Evolutionary conservation across 2,329 filamentous ascomycete genomes (phyloP).

Genomic region (Ophiobolus disseminans): DNA sequence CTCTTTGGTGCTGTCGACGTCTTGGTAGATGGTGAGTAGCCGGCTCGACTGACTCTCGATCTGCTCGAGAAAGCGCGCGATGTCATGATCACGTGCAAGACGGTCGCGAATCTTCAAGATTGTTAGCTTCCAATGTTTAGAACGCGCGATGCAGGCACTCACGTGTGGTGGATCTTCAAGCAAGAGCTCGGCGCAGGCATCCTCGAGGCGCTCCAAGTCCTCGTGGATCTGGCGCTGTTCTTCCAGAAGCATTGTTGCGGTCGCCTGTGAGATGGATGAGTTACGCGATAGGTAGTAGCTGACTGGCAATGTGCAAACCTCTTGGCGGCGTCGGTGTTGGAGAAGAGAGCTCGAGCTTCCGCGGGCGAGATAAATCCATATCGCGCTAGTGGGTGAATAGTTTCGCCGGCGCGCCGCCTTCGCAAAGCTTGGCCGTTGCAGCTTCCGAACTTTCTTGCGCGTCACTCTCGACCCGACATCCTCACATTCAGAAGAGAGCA

Average conservation of each 20-base stretch:
- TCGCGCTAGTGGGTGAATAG: constrained; percentile 20
- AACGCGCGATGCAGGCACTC: constrained; percentile 41
- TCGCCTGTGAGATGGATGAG: constrained; percentile 30
- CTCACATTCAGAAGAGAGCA: not conserved
- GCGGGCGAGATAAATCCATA: constrained; percentile 23
- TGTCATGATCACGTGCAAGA: constrained; percentile 89
- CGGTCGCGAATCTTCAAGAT: constrained; percentile 79
- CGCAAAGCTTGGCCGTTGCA: constrained; percentile 18
- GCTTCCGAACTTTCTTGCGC: constrained; percentile 37
- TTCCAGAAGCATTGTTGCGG: constrained; percentile 75
- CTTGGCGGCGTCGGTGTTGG: constrained; percentile 25
- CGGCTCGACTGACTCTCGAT: constrained; percentile 86
- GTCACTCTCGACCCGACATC: constrained; percentile 13
- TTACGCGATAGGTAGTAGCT: constrained; percentile 16
- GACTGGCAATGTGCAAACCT: constrained; percentile 26
- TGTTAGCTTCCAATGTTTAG: constrained; percentile 9
- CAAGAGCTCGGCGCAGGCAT: constrained; percentile 88
- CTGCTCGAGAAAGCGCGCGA: constrained; percentile 82
- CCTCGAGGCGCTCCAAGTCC: constrained; percentile 94
- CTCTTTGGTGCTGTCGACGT: constrained; percentile 73
- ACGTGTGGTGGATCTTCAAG: constrained; percentile 88
- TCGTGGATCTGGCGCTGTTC: constrained; percentile 94
- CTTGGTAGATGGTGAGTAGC: constrained; percentile 82
- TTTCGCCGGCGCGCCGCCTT: constrained; percentile 24
- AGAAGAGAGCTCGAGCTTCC: constrained; percentile 19